Evolutionary conservation across 805 yeast species (phyloP), one percentile per base, ranked within the genome.

Genomic region (Candida sithepensis): DNA sequence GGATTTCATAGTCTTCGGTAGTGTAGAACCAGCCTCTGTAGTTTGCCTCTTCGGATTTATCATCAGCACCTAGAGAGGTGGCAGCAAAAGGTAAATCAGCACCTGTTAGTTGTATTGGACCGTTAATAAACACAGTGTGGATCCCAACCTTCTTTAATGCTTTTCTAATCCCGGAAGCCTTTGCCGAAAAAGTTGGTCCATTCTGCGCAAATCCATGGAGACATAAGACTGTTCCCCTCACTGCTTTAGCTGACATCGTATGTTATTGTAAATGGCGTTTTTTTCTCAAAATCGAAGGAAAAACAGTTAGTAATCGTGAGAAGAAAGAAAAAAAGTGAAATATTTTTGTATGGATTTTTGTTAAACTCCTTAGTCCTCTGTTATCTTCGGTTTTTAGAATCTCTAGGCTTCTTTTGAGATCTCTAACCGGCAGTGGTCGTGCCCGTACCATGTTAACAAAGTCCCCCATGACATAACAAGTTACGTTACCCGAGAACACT

Each of bases 171-270:
- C 96, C 97, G 2, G 96, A 83, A 0, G 97, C 84, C 65, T 94
- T 92, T 56, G 85, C 88, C 46, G 95, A 85, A 68, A 92, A 92
- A 13, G 84, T 75, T 38, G 84, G 75, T 6, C 92, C 92, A 52
- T 83, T 85, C 72, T 92, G 96, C 14, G 91, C 81, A 66, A 83
- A 90, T 0, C 99, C 98, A 55, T 92, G 99, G 24, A 94, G 70
- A 66, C 94, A 92, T n/a, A 92, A 71, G 23, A 92, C 73, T 56
- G 82, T 82, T 28, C 71, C 71, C 43, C 58, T 65, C 30, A 61
- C 44, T 20, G 48, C 63, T 44, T 60, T 60, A 14, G 56, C 40
- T 41, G 61, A 39, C 68, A 57, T 67, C 50, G 48, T 47, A 19
- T 23, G 3, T 5, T 18, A n/a, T 7, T 37, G 6, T n/a, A n/a